Evolutionary conservation across 139 green algal genomes (phyloP).

Genomic region (Chlamydomonas incerta): DNA sequence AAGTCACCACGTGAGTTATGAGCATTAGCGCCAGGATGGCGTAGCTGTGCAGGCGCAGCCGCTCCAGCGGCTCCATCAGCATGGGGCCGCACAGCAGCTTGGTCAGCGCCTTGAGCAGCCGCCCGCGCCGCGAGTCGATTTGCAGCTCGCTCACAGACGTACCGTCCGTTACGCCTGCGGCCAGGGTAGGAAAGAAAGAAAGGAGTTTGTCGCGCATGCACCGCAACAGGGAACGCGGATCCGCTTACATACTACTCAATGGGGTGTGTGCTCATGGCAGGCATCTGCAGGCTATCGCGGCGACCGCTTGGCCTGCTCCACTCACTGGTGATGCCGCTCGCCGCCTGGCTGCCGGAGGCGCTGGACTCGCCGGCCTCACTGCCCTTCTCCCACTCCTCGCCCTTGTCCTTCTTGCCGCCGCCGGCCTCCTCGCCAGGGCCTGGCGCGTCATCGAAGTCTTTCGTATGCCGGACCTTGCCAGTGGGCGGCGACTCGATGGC

Average conservation of each 20-base stretch:
- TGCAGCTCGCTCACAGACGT: background rate
- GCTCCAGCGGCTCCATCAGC: constrained; percentile 32
- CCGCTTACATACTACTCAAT: too few species aligned
- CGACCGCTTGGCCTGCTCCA: too few species aligned
- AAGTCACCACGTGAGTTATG: constrained; percentile 22
- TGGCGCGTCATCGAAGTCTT: too few species aligned
- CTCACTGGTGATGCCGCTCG: constrained; percentile 21
- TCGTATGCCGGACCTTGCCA: background rate
- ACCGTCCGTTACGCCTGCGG: background rate
- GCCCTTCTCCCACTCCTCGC: background rate
- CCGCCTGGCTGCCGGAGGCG: constrained; percentile 24
- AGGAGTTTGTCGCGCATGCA: too few species aligned
- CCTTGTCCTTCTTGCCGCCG: too few species aligned
- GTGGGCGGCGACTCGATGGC: background rate
- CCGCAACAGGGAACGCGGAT: too few species aligned
- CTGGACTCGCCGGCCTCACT: constrained; percentile 17
- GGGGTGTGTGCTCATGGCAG: too few species aligned
- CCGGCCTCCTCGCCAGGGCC: too few species aligned
- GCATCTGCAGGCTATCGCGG: too few species aligned
- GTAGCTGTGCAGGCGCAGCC: constrained; percentile 21
- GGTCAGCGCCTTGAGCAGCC: constrained; percentile 11
- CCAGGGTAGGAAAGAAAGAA: too few species aligned
- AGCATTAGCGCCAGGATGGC: constrained; percentile 22
- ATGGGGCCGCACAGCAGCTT: constrained; percentile 35
- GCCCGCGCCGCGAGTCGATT: constrained; percentile 9